A percentile compares a stretch with the other conserved stretches of the same genome.
Evolutionary conservation across 306 rosid genomes (phyloP).

Genomic region (Pyrus pyrifolia): DNA sequence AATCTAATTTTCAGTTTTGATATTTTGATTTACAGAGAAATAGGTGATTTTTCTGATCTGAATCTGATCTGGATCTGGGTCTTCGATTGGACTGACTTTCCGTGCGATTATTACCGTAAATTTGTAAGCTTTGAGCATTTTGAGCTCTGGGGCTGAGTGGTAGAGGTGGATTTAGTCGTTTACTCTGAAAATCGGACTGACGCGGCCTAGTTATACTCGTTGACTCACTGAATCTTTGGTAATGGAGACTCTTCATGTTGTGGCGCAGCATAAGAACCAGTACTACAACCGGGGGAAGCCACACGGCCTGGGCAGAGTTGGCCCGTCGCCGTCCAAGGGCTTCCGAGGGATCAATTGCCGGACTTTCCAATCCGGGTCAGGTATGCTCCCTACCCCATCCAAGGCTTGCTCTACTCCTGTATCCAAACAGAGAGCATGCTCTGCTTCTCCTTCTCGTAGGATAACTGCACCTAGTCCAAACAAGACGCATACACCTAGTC

Average conservation of each 20-base stretch:
- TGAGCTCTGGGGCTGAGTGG: conserved; percentile 4
- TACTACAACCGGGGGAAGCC: conserved; percentile 38
- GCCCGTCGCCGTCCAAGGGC: conserved; percentile 37
- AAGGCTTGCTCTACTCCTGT: conserved; percentile 30
- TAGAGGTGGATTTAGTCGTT: conserved; percentile 32
- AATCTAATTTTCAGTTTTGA: not conserved
- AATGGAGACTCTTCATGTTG: conserved; percentile 79
- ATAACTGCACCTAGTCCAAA: conserved; percentile 30
- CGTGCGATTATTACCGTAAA: not conserved
- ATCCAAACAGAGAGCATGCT: conserved; percentile 16
- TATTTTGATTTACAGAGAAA: conserved; percentile 5
- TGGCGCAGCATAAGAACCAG: conserved; percentile 68
- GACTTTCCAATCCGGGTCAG: conserved; percentile 59
- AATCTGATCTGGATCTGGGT: conserved; percentile 29
- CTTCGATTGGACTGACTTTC: not conserved
- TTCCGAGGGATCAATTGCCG: conserved; percentile 63
- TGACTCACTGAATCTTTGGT: conserved; percentile 13
- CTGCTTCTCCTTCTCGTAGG: conserved; percentile 29
- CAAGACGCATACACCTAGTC: not conserved
- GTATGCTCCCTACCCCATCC: conserved; percentile 60
- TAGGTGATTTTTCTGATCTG: not conserved
- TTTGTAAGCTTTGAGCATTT: conserved; percentile 10
- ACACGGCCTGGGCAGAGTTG: conserved; percentile 36
- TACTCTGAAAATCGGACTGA: not conserved
- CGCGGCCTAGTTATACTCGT: not conserved